Evolutionary conservation across 1,139 yeast species (phyloP).

Genomic region (Saccharomyces hybrid): DNA sequence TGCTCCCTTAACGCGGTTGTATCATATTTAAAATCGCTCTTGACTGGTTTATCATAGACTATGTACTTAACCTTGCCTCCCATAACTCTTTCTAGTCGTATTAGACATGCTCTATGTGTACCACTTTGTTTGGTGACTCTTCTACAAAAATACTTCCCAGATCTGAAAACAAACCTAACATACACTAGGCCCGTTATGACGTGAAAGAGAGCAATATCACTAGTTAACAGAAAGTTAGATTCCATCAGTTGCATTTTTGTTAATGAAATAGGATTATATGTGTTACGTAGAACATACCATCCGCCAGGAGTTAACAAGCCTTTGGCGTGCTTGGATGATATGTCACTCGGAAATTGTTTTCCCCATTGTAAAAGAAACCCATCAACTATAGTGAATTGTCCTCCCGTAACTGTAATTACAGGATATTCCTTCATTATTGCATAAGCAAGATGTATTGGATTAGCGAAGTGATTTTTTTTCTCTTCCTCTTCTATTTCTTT

Average conservation of each 20-base stretch:
- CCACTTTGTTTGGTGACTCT: background rate
- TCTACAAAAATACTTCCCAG: background rate
- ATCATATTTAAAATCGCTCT: background rate
- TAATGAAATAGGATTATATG: background rate
- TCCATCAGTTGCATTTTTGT: background rate
- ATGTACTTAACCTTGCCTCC: background rate
- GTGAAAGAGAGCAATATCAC: background rate
- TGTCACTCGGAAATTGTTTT: background rate
- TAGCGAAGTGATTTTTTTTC: background rate
- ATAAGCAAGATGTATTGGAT: background rate
- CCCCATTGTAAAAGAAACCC: background rate
- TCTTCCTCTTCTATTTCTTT: background rate
- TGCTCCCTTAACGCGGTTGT: background rate
- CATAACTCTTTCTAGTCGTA: background rate
- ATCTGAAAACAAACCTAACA: background rate
- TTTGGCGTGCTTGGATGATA: background rate
- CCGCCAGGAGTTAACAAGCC: background rate
- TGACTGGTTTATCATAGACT: background rate
- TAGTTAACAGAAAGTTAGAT: background rate
- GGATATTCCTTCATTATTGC: background rate
- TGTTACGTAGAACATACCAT: background rate
- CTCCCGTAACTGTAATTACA: background rate
- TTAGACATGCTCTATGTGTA: background rate
- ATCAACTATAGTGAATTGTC: background rate
- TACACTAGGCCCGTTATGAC: background rate